Base-by-base conservation (phyloP, 1,284 basidiomycete genomes). In the Malassezia caprae region DNA sequence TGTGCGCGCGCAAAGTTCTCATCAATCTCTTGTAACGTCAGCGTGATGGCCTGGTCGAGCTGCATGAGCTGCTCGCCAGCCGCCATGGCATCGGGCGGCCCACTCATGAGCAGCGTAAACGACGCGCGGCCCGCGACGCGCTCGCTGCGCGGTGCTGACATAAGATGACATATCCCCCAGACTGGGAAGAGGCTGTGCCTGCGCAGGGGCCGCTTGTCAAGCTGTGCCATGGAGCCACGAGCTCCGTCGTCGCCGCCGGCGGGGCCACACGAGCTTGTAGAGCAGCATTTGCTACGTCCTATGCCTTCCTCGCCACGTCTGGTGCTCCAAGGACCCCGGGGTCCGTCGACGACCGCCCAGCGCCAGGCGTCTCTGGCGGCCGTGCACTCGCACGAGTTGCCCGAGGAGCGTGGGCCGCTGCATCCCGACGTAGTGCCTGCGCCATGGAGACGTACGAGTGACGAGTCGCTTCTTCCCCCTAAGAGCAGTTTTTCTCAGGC, bases 11-110 rank as follows among this genome's bases (percentile, higher is more conserved):
- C 85, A 75, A 94, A 90, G 73, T 91, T 90, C 56, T 88, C 87
- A 71, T 96, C 90, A 67, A 93, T 86, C 70, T 91, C 87, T 83
- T 94, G 78, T 6, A 76, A 62, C 26, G 77, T 74, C 46, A 93
- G 80, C 1, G 90, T 94, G 65, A 94, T 94, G 65, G 93, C 80
- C 74, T 93, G 90, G 76, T 96, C 90, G 58, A 94, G 88, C 76
- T 91, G 88, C 73, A 94, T 89, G 54, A 90, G 85, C 79, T 90
- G 85, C 73, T 88, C 87, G 34, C 52, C 48, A 13, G 40, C 52
- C 17, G 43, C 51, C 31, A 59, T 39, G 19, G 37, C 37, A 21
- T 39, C 37, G 19, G 21, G 37, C 37, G 19, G 37, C 37, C 11
- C 37, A 39, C 37, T 19, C 37, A 27, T 28, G 23, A 13, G 24